phyloP scores from a whole-genome alignment of 306 rosid genomes.

The Astragalus membranaceus region DNA sequence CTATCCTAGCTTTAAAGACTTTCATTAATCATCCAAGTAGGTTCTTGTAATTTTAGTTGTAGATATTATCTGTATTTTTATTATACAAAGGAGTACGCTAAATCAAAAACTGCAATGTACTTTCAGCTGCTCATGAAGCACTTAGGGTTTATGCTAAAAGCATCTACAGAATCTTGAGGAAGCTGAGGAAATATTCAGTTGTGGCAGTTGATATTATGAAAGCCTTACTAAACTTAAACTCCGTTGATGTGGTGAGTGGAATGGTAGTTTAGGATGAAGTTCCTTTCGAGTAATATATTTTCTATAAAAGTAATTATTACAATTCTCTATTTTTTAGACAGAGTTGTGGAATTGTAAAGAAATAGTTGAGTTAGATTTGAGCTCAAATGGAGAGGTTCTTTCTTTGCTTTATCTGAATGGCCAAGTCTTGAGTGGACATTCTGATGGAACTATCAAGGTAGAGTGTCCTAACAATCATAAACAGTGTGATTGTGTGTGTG shows the following conservation, averaged over 20 bases:
- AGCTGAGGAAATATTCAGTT: slow-evolving; percentile 55
- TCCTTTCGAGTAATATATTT: not conserved
- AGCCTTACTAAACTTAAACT: slow-evolving; percentile 66
- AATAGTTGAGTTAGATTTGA: slow-evolving; percentile 58
- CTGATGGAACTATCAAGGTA: slow-evolving; percentile 96
- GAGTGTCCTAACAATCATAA: slow-evolving; percentile 6
- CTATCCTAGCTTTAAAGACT: slow-evolving; percentile 65
- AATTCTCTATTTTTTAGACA: slow-evolving; percentile 37
- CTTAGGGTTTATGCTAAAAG: slow-evolving; percentile 65
- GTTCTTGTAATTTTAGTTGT: not conserved
- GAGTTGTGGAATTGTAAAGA: slow-evolving; percentile 82
- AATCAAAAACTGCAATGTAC: slow-evolving; percentile 12
- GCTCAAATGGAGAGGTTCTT: slow-evolving; percentile 70
- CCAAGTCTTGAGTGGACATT: slow-evolving; percentile 73
- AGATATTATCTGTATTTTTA: not conserved
- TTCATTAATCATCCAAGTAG: slow-evolving; percentile 63
- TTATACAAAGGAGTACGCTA: slow-evolving; percentile 7
- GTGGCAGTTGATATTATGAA: slow-evolving; percentile 60
- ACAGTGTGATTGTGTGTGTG: not conserved
- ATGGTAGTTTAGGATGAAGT: not conserved
- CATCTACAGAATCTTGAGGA: slow-evolving; percentile 67
- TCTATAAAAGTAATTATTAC: slow-evolving; percentile 13
- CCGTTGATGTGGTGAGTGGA: slow-evolving; percentile 70
- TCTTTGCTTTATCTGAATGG: slow-evolving; percentile 66
- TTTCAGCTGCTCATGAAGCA: slow-evolving; percentile 65